phyloP scores from a whole-genome alignment of 2,329 filamentous ascomycete species.

The Colletotrichum plurivorum region DNA sequence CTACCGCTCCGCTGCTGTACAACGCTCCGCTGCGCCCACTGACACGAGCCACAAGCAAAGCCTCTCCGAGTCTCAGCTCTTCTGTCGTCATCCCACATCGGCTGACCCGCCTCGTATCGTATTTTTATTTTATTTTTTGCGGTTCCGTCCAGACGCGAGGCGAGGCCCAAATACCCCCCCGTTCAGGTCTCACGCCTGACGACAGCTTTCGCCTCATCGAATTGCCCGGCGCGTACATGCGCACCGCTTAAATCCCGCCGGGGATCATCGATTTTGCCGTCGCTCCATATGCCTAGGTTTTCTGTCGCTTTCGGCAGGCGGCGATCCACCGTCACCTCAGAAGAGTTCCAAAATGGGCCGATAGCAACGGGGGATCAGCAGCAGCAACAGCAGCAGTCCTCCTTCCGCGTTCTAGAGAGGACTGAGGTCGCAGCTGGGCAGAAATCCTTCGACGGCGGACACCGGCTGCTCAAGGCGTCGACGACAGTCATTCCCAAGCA shows the following conservation, averaged over 20 bases:
- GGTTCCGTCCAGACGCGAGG: conserved; percentile 18
- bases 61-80: conserved; percentile 35
- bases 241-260: conserved; percentile 20
- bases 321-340: conserved; percentile 70
- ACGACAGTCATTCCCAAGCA: conserved; percentile 50
- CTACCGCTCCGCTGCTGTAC: conserved; percentile 21
- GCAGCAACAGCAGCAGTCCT: conserved; percentile 50
- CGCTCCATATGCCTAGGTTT: conserved; percentile 73
- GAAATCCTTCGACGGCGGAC: conserved; percentile 67
- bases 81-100: conserved; percentile 40
- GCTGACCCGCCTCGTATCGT: conserved; percentile 40
- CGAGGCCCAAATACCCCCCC: conserved; percentile 12
- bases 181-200: conserved; percentile 9
- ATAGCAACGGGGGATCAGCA: conserved; percentile 55
- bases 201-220: neutral
- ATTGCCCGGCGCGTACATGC: conserved; percentile 18
- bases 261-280: conserved; percentile 42
- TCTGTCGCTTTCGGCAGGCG: conserved; percentile 71
- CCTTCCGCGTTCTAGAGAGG: conserved; percentile 72
- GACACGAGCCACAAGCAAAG: conserved; percentile 40
- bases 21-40: conserved; percentile 33
- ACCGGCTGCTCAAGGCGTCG: conserved; percentile 57
- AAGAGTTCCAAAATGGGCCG: conserved; percentile 67
- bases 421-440: conserved; percentile 56
- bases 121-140: conserved; percentile 9